Percentiles rank a stretch among this genome's conserved stretches.
Evolutionary conservation across 768 basidiomycete species (phyloP).

Genomic region (Dictyophora rubrovolvata): DNA sequence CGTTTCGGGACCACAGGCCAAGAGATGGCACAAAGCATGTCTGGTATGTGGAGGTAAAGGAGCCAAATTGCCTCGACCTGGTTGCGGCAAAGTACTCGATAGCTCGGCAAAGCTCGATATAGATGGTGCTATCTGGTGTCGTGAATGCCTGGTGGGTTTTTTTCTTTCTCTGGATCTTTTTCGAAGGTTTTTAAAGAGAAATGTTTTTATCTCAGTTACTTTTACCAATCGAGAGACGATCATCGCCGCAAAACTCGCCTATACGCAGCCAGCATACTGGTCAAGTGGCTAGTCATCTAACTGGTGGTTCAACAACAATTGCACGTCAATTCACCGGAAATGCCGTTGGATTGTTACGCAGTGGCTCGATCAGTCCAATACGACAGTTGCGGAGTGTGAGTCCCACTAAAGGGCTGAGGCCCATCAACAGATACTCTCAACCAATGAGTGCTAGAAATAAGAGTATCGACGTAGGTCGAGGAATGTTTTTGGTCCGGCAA

Average conservation of each 20-base stretch:
- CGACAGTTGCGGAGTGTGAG: slow-evolving; percentile 48
- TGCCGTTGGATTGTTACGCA: slow-evolving; percentile 48
- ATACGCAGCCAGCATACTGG: slow-evolving; percentile 39
- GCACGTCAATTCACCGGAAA: slow-evolving; percentile 22
- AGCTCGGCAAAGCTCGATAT: slow-evolving; percentile 68
- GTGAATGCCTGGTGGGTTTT: slow-evolving; percentile 64
- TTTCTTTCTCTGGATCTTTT: slow-evolving; percentile 1
- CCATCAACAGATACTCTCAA: slow-evolving; percentile 32
- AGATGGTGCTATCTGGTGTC: slow-evolving; percentile 70
- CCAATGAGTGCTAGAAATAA: slow-evolving; percentile 65
- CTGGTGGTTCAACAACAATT: slow-evolving; percentile 26
- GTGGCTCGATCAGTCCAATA: slow-evolving; percentile 56
- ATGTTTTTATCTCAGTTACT: slow-evolving; percentile 34
- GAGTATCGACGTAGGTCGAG: slow-evolving; percentile 59
- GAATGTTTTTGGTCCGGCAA: slow-evolving; percentile 69
- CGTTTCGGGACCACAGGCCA: slow-evolving; percentile 74
- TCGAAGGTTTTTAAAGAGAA: slow-evolving; percentile 9
- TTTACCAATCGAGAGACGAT: slow-evolving; percentile 31
- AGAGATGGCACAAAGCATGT: slow-evolving; percentile 70
- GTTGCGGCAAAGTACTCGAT: slow-evolving; percentile 76
- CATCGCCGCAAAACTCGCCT: slow-evolving; percentile 44
- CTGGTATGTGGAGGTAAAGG: slow-evolving; percentile 72
- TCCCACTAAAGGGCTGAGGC: slow-evolving; percentile 58
- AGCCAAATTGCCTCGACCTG: slow-evolving; percentile 38
- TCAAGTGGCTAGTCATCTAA: slow-evolving; percentile 16